Conservation (phyloP, 352 stramenopile species). For the Achlya hypogyna region DNA sequence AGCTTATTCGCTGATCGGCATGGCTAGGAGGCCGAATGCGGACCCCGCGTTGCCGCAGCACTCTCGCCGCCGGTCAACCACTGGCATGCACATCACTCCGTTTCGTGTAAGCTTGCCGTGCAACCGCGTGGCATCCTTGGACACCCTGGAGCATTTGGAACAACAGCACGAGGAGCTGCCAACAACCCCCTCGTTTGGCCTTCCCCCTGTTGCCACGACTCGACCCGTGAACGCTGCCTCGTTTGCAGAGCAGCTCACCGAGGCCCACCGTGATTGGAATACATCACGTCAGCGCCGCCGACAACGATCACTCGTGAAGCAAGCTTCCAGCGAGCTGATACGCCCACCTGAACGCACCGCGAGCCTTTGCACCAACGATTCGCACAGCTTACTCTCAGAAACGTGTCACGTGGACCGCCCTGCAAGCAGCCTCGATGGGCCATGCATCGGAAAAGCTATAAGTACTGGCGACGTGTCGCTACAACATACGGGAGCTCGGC, state of each 20-base stretch:
- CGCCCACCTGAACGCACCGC: not conserved
- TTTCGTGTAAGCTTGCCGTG: no score
- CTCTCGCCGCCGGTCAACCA: no score
- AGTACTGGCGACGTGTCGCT: not conserved
- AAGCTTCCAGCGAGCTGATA: not conserved
- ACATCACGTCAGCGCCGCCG: not conserved
- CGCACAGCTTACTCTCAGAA: not conserved
- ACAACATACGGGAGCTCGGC: not conserved
- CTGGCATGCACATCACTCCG: no score
- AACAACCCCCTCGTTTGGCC: no score
- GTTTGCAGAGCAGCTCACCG: not conserved
- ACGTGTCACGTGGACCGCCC: not conserved
- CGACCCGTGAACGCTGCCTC: not conserved
- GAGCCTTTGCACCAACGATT: not conserved
- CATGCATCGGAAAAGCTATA: not conserved
- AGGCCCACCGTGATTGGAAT: not conserved
- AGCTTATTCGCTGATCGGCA: no score
- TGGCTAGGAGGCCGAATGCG: no score
- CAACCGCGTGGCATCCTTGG: no score
- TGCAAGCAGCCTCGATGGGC: not conserved
- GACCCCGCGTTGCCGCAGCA: no score
- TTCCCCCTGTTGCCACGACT: not conserved
- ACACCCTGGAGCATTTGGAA: no score
- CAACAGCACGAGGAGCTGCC: no score
- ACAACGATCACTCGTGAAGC: not conserved